Percentiles rank a stretch among this genome's conserved stretches.
Conservation (phyloP, 768 basidiomycete species). For the Leccinum ochraceum region DNA sequence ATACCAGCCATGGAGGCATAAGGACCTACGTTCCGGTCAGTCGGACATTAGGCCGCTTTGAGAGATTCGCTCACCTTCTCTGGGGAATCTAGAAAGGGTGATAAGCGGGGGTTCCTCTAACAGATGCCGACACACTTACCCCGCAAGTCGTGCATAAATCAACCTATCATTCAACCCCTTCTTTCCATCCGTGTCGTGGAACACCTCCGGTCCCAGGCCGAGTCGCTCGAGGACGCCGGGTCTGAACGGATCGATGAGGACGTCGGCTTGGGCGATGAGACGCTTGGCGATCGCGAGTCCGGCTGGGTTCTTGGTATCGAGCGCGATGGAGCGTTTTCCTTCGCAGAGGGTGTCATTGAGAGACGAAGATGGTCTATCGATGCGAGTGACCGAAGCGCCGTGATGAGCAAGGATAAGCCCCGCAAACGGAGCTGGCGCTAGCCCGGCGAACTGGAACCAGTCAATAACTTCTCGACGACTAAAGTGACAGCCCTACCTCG, state of each 20-base stretch:
- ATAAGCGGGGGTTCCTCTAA: not conserved
- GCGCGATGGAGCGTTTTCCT: conserved; percentile 72
- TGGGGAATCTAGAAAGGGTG: conserved; percentile 50
- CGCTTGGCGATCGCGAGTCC: conserved; percentile 58
- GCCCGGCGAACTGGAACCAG: conserved; percentile 65
- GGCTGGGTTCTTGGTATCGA: conserved; percentile 62
- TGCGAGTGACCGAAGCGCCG: conserved; percentile 73
- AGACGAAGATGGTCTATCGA: conserved; percentile 57
- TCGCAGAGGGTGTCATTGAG: conserved; percentile 60
- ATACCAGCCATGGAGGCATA: conserved; percentile 77
- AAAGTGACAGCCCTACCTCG: conserved; percentile 36
- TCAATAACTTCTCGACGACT: not conserved
- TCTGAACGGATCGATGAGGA: conserved; percentile 81
- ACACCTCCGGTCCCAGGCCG: conserved; percentile 74
- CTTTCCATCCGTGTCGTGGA: conserved; percentile 49
- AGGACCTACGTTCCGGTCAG: conserved; percentile 46
- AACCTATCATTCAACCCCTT: conserved; percentile 60
- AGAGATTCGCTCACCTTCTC: conserved; percentile 46
- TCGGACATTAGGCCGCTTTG: conserved; percentile 8
- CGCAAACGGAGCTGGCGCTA: conserved; percentile 81
- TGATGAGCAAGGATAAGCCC: conserved; percentile 78
- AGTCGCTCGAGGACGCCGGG: conserved; percentile 81
- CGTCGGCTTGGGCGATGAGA: conserved; percentile 67
- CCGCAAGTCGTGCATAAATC: conserved; percentile 74
- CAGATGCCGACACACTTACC: conserved; percentile 45